These are phyloP conservation scores for Trifolium pratense DNA, from an alignment of 306 rosid genomes.

Conservation along the genomic window DNA sequence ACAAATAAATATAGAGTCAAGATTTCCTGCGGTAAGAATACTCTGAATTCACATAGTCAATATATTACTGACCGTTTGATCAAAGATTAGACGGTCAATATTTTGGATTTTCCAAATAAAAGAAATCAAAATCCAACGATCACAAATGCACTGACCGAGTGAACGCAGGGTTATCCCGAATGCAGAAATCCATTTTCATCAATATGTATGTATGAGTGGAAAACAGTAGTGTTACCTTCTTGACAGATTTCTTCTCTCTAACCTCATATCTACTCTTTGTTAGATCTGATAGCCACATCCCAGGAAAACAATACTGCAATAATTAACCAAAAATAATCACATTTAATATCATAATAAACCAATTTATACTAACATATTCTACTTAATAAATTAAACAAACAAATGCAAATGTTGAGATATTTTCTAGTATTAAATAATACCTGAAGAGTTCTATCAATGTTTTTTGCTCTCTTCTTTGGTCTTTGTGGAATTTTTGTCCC, in stretches of 20 bases:
- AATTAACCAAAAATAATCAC: constrained; percentile 24
- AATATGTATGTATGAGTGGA: too few species aligned
- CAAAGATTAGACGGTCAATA: too few species aligned
- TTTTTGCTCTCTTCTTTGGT: constrained; percentile 85
- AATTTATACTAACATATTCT: background rate
- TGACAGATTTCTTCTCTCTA: constrained; percentile 75
- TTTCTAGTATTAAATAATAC: constrained; percentile 39
- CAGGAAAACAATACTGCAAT: constrained; percentile 76
- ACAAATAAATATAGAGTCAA: too few species aligned
- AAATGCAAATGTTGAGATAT: background rate
- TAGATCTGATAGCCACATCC: constrained; percentile 78
- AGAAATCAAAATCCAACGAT: too few species aligned
- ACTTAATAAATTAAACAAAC: too few species aligned
- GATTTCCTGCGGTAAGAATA: too few species aligned
- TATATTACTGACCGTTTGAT: too few species aligned
- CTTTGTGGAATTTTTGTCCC: constrained; percentile 80
- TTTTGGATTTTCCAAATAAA: too few species aligned
- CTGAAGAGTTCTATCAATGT: constrained; percentile 64
- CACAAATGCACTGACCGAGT: too few species aligned
- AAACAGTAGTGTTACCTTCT: constrained; percentile 58
- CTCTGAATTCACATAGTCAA: too few species aligned
- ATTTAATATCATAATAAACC: constrained; percentile 8
- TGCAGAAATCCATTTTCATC: too few species aligned
- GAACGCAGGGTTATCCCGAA: too few species aligned
- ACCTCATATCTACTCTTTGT: constrained; percentile 80